Base-by-base conservation (phyloP, 2,329 filamentous ascomycete species). In the Cladosporium phlei region DNA sequence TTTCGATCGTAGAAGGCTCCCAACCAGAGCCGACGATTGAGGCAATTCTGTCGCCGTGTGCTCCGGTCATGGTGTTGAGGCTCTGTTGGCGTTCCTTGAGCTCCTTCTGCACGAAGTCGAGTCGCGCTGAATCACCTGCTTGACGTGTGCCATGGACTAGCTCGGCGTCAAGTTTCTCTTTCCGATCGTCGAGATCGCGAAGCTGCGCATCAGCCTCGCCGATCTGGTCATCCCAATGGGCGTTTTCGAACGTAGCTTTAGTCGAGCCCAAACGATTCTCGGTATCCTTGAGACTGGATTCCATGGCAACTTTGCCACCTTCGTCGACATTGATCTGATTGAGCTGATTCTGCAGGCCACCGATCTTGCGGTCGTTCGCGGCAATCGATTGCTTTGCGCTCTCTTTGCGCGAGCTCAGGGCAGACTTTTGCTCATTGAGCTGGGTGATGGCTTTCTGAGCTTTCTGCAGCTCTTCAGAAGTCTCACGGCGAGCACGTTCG, bases 101-200 rank as follows among this genome's bases (percentile, higher is more conserved):
- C 59, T 95, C 86, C 56, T 89, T 90, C 59, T 85, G 89, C 25
- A 90, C 76, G 56, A 86, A 82, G 48, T 95, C 87, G 9, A 98
- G 75, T 57, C 86, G 84, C 10, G 91, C 93, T 28, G 89, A 78
- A 52, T 95, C 89, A 3, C 84, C 82, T 5, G 89, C 88, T 48
- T 86, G 78, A 48, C 83, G 82, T 2, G 86, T 95, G 49, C 85
- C 88, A 58, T 94, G 85, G 7, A 89, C 78, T 27, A 96, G 78
- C 61, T 97, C 91, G n/a, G 77, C 72, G 34, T 85, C 83, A 21
- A 97, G 74, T 55, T 76, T 81, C 27, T 86, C 80, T 49, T 78
- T 83, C 57, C 85, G 80, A 16, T 78, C 80, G 58, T 96, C 88
- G 2, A 94, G 68, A 33, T 77, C 73, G 51, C 79, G 78, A 9